Conservation (phyloP, 371 early-diverging fungal genomes). For the Mucor lusitanicus region DNA sequence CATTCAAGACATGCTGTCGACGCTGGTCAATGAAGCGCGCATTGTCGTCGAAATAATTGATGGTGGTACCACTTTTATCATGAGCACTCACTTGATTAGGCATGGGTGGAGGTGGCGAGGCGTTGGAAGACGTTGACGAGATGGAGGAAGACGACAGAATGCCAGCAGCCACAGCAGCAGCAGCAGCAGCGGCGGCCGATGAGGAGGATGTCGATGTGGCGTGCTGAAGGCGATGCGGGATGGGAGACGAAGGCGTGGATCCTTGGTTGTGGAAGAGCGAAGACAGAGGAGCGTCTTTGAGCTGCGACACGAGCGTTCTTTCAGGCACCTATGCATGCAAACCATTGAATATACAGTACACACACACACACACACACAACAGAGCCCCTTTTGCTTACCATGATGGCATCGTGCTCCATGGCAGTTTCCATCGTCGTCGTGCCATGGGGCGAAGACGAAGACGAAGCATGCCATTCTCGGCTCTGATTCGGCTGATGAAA, state of each 20-base stretch:
- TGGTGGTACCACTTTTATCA: neutral
- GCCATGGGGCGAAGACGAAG: neutral
- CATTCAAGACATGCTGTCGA: neutral
- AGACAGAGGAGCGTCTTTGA: neutral
- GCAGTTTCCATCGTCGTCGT: neutral
- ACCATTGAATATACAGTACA: neutral
- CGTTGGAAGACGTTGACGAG: constrained; percentile 8
- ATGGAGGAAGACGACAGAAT: neutral
- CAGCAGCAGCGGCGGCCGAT: neutral
- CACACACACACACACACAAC: neutral
- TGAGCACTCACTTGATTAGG: neutral
- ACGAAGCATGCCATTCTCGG: neutral
- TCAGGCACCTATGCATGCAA: neutral
- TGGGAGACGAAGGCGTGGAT: constrained; percentile 1
- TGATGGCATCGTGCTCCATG: constrained; percentile 7
- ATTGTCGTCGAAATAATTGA: neutral
- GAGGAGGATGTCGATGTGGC: neutral
- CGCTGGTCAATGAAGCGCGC: neutral
- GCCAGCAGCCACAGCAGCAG: neutral
- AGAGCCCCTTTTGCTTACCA: constrained; percentile 7
- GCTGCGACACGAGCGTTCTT: constrained; percentile 3
- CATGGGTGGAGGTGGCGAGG: constrained; percentile 3
- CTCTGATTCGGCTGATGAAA: constrained; percentile 1
- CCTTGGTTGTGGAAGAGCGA: neutral
- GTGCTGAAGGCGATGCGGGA: neutral